These are phyloP conservation scores for Tremella fuciformis DNA, from an alignment of 768 basidiomycete species.

Conservation along the genomic window DNA sequence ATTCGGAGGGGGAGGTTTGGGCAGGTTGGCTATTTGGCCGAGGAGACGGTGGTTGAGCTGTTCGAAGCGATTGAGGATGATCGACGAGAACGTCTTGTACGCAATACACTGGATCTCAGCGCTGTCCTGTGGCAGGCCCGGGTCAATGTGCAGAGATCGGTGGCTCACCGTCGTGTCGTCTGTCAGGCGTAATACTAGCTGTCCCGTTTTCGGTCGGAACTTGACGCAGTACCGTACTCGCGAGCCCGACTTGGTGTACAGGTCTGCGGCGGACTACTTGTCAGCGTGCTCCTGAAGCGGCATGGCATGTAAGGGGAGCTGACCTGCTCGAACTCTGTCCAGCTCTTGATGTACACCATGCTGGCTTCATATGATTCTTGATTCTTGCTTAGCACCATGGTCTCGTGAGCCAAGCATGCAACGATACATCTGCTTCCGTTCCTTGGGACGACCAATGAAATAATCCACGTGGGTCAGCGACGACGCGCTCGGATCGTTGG, in stretches of 20 bases:
- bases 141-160: too few relatives aligned
- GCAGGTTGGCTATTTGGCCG: slow-evolving; percentile 40
- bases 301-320: slow-evolving; percentile 13
- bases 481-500: too few relatives aligned
- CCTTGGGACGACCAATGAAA: too few relatives aligned
- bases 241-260: slow-evolving; percentile 66
- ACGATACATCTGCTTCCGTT: too few relatives aligned
- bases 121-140: too few relatives aligned
- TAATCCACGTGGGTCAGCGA: too few relatives aligned
- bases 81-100: slow-evolving; percentile 90
- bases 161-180: slow-evolving; percentile 76
- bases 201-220: slow-evolving; percentile 80
- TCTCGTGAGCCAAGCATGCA: too few relatives aligned
- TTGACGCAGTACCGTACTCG: slow-evolving; percentile 84
- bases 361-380: background rate
- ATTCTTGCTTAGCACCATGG: too few relatives aligned
- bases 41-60: slow-evolving; percentile 73
- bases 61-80: slow-evolving; percentile 96
- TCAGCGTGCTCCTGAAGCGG: too few relatives aligned
- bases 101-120: slow-evolving; percentile 72
- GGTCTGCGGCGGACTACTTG: slow-evolving; percentile 72
- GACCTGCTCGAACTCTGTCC: slow-evolving; percentile 52
- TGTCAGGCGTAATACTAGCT: slow-evolving; percentile 89
- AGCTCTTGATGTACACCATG: slow-evolving; percentile 51
- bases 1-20: slow-evolving; percentile 10